phyloP scores from a whole-genome alignment of 2,329 filamentous ascomycete genomes.

The Aphanoascus verrucosus region DNA sequence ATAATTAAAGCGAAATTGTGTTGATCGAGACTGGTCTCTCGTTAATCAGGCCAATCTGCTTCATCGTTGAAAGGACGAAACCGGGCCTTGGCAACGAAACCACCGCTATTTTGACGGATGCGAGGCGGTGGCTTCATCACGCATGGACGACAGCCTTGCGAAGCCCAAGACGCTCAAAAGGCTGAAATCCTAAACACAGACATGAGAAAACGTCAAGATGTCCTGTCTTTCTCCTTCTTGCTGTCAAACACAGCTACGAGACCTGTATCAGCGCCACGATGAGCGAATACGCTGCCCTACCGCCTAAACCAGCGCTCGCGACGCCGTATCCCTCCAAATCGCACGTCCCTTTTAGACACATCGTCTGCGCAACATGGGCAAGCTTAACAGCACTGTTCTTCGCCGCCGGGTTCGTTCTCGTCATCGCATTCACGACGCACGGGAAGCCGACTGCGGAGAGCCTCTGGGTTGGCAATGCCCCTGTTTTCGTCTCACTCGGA shows the following conservation, averaged over 20 bases:
- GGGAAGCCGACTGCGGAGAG: not conserved
- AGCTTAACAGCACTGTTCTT: slow-evolving; percentile 1
- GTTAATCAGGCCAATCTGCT: not conserved
- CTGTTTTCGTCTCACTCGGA: slow-evolving; percentile 7
- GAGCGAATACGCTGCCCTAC: not conserved
- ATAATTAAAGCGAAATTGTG: no score
- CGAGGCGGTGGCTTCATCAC: no score
- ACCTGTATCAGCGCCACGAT: not conserved
- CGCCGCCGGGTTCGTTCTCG: not conserved
- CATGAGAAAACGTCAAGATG: not conserved
- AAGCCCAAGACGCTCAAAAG: no score
- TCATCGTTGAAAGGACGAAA: not conserved
- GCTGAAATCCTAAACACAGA: no score
- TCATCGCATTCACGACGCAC: slow-evolving; percentile 4
- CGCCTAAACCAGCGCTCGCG: not conserved
- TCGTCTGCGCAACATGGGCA: slow-evolving; percentile 8
- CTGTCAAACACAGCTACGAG: not conserved
- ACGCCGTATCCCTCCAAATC: slow-evolving; percentile 9
- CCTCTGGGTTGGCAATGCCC: slow-evolving; percentile 1
- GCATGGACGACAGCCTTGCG: no score
- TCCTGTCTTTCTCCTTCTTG: not conserved
- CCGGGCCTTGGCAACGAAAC: not conserved
- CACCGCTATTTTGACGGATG: no score
- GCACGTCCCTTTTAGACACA: slow-evolving; percentile 1
- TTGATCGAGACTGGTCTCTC: not conserved